These are phyloP conservation scores for Schizothecium vesticola DNA, from an alignment of 495 filamentous ascomycete genomes.

Conservation along the genomic window DNA sequence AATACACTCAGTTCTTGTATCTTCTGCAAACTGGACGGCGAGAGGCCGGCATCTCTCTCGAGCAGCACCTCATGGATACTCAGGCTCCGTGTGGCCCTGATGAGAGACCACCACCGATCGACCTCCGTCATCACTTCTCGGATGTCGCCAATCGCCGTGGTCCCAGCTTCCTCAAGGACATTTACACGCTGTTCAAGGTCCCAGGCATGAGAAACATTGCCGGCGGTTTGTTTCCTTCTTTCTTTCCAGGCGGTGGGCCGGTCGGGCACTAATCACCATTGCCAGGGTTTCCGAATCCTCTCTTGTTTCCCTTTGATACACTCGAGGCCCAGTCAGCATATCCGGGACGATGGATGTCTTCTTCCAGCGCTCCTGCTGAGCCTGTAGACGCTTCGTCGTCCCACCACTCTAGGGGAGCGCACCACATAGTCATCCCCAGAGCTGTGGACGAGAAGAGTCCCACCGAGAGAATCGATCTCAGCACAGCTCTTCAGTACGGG, in stretches of 20 bases:
- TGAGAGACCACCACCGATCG: slow-evolving; percentile 50
- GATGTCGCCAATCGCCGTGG: slow-evolving; percentile 57
- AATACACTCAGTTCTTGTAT: not conserved
- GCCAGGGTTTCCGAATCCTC: slow-evolving; percentile 64
- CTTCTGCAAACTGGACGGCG: not conserved
- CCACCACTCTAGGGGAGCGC: slow-evolving; percentile 27
- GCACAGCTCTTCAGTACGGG: slow-evolving; percentile 82
- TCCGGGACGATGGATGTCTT: slow-evolving; percentile 56
- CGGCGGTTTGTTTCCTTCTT: slow-evolving; percentile 56
- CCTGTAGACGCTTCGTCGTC: slow-evolving; percentile 11
- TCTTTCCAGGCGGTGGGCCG: slow-evolving; percentile 4
- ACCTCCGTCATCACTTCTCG: slow-evolving; percentile 76
- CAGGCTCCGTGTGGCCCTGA: not conserved
- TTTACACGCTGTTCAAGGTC: slow-evolving; percentile 69
- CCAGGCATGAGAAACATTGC: slow-evolving; percentile 83
- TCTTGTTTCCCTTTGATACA: slow-evolving; percentile 86
- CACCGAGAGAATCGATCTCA: slow-evolving; percentile 67
- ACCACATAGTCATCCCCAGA: slow-evolving; percentile 66
- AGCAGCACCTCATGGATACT: not conserved
- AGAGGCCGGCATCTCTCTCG: not conserved
- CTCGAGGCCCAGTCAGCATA: slow-evolving; percentile 74
- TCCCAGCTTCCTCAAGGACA: slow-evolving; percentile 71
- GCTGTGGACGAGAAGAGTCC: slow-evolving; percentile 47
- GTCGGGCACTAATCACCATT: not conserved
- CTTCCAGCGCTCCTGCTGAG: slow-evolving; percentile 44